phyloP scores from a whole-genome alignment of 345 rosid species.

The Salix caprea region DNA sequence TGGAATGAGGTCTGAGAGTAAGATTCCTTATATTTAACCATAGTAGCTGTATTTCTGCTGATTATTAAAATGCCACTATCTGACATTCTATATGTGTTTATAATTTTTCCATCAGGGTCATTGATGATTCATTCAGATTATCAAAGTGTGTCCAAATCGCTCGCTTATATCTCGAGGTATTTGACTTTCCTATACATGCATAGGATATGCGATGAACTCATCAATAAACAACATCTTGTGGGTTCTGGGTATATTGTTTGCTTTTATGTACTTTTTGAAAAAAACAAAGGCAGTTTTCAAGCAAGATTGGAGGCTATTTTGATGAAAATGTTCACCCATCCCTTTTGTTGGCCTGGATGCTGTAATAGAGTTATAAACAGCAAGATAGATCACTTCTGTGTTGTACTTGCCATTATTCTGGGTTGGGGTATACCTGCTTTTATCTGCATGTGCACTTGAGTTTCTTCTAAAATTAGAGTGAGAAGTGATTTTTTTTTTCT shows the following conservation, averaged over 20 bases:
- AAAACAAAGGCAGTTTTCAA: not conserved
- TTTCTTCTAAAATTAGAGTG: not conserved
- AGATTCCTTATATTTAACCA: not conserved
- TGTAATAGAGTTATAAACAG: no score
- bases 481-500: not conserved
- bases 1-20: conserved; percentile 72
- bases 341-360: not conserved
- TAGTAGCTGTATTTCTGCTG: not conserved
- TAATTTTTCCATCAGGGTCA: conserved; percentile 46
- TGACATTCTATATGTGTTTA: not conserved
- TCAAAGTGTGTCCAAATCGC: conserved; percentile 97
- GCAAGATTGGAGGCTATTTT: not conserved
- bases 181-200: conserved; percentile 1
- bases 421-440: not conserved
- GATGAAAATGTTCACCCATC: not conserved
- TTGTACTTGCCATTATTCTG: not conserved
- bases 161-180: conserved; percentile 92
- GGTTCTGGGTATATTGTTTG: not conserved
- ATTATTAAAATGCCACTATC: not conserved
- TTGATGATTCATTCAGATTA: conserved; percentile 79
- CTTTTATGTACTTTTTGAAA: no score
- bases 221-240: not conserved
- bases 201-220: not conserved
- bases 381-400: not conserved
- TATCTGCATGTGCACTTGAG: not conserved